Evolutionary conservation across 169 alveolate genomes (phyloP).

Genomic region (Eimeria brunetti): DNA sequence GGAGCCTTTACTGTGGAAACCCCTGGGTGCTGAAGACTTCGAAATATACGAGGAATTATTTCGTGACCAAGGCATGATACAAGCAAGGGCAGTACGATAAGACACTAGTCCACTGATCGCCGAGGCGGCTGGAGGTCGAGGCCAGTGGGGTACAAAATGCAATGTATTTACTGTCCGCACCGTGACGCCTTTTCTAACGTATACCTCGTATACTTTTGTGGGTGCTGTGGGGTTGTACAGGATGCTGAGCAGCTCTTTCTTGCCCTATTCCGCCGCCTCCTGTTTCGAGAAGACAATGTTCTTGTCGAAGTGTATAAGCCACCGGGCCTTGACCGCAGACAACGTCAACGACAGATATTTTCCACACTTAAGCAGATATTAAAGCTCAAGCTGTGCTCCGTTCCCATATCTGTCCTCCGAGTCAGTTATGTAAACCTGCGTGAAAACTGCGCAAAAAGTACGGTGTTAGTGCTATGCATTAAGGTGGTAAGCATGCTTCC

Average conservation of each 20-base stretch:
- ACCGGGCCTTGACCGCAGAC: slow-evolving; percentile 65
- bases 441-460: not conserved
- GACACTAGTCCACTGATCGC: not conserved
- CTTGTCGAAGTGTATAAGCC: slow-evolving; percentile 46
- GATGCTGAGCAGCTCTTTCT: slow-evolving; percentile 73
- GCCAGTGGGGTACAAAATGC: not conserved
- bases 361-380: slow-evolving; percentile 58
- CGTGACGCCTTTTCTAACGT: not conserved
- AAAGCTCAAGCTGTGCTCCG: slow-evolving; percentile 62
- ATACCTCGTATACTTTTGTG: not conserved
- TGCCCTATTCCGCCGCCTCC: slow-evolving; percentile 69
- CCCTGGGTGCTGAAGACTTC: slow-evolving; percentile 62
- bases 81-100: slow-evolving; percentile 56
- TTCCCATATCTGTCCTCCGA: slow-evolving; percentile 55
- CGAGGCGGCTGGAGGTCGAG: not conserved
- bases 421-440: slow-evolving; percentile 1
- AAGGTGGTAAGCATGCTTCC: not conserved
- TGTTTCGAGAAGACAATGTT: slow-evolving; percentile 70
- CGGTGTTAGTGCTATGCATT: not conserved
- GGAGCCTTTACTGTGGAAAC: slow-evolving; percentile 72
- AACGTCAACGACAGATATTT: slow-evolving; percentile 64
- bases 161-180: no score
- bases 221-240: not conserved
- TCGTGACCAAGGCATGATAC: slow-evolving; percentile 60
- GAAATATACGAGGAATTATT: slow-evolving; percentile 59